These are phyloP conservation scores for Gaeumannomyces sp. DNA, from an alignment of 2,329 filamentous ascomycete genomes.

Conservation along the genomic window DNA sequence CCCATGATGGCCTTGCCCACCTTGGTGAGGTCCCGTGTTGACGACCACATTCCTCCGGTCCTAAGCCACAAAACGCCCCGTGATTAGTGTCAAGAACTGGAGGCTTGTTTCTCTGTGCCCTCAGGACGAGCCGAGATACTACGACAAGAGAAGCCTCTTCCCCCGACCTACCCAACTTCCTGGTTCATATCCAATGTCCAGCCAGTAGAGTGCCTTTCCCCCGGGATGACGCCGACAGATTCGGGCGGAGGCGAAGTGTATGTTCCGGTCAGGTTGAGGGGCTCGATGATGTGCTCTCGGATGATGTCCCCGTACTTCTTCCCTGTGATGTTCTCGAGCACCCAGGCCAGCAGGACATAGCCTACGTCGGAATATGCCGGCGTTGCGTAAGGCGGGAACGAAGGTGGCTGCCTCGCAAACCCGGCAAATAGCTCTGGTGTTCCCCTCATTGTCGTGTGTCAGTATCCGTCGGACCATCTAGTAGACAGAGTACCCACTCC, in stretches of 20 bases:
- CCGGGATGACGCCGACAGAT: constrained; percentile 29
- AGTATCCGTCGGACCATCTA: neutral
- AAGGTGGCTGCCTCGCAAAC: constrained; percentile 20
- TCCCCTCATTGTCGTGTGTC: constrained; percentile 12
- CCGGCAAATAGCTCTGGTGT: constrained; percentile 10
- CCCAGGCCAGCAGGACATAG: constrained; percentile 30
- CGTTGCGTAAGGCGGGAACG: constrained; percentile 27
- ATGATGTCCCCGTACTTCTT: constrained; percentile 25
- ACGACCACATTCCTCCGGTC: constrained; percentile 28
- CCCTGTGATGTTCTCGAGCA: constrained; percentile 29
- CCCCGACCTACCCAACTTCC: constrained; percentile 14
- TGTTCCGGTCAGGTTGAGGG: constrained; percentile 26
- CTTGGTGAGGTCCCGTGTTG: constrained; percentile 23
- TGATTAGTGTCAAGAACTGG: neutral
- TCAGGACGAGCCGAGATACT: neutral
- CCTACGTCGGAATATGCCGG: constrained; percentile 33
- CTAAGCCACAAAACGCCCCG: constrained; percentile 12
- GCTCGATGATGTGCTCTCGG: constrained; percentile 24
- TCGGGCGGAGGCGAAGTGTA: constrained; percentile 26
- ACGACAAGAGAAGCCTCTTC: neutral
- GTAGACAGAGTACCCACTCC: neutral
- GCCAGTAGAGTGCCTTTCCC: constrained; percentile 21
- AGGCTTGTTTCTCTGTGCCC: neutral
- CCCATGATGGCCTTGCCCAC: constrained; percentile 26
- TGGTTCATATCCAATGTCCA: constrained; percentile 27